Base-by-base conservation (phyloP, 83 land plant species). In the Diphasiastrum complanatum region DNA sequence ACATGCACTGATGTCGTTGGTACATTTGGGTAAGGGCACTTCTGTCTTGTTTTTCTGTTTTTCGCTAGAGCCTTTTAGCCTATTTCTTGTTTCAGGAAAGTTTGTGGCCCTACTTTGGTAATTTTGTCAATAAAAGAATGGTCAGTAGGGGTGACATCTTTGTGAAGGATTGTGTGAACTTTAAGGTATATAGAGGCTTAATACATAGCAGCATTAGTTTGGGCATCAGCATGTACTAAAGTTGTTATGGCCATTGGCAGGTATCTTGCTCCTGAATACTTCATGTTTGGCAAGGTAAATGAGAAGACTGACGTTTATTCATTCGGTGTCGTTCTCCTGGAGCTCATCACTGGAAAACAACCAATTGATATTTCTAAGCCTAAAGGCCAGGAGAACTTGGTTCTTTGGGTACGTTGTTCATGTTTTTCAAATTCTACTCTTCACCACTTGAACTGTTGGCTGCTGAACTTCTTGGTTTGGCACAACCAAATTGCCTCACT, bases 211-310 rank as follows among this genome's bases (percentile, higher is more conserved):
- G 26, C 25, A 14, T 16, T 19, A 18, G 6, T 27, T 20, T n/a
- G 3, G 5, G 2, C 33, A 4, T 26, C 56, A 30, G 79, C 73
- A 10, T 61, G 73, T 32, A 64, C 22, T 14, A 83, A 82, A 55
- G 79, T 82, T 2, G 67, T 77, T 37, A 47, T 22, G 23, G 33
- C 22, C 50, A 47, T 32, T 53, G 24, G 66, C 85, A 91, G 97
- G 38, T 87, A 91, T 51, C 77, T 91, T 35, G 95, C 97, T 59
- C 97, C 97, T 8, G 95, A 91, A 43, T 91, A 91, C 64, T 91
- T 91, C 71, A 91, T 87, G 95, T 91, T 81, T 79, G 97, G 97
- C 5, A 87, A 78, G 49, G 79, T 91, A 43, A 91, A 86, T 58
- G 84, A 79, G 48, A 87, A 85, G 75, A 79, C 91, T 4, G 95